Base-by-base conservation (phyloP, 2,329 filamentous ascomycete species). In the Chrysoporthe puriensis region DNA sequence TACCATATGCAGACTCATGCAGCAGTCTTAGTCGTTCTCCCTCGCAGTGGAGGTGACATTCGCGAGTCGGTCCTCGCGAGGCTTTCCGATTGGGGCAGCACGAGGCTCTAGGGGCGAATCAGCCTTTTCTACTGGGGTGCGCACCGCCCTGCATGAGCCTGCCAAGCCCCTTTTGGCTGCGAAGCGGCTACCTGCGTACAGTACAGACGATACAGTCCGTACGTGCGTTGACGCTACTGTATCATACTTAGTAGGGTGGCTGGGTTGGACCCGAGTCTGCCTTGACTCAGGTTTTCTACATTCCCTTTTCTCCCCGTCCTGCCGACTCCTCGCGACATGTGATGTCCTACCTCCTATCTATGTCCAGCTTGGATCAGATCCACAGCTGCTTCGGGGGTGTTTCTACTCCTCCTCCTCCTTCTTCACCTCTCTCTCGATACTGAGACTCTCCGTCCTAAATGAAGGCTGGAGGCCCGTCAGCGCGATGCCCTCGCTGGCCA, bases 41-140 rank as follows among this genome's bases (percentile, higher is more conserved):
- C 16, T 62, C 46, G 67, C 64, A 57, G 52, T 43, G 57, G 48
- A 56, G 43, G 62, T 46, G 43, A 43, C 63, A 58, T 64, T 67
- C 58, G 62, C 67, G 62, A 26, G 40, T n/a, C 62, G 40, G 57
- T 26, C 44, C 14, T 32, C 40, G 50, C 18, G 26, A 42, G 14
- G 13, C 3, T 59, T 60, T 43, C 66, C 48, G 56, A 70, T 70
- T 70, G 69, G 66, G 69, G 63, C 63, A 58, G 66, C 56, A 66
- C 66, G 64, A 59, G 60, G 48, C 8, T 8, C 40, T n/a, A 9
- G 8, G 11, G 62, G 48, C 69, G 50, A 69, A 70, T 69, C 66
- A 69, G 21, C 63, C 69, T 40, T 48, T 26, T n/a, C 43, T 66
- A 66, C 68, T 68, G 57, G 68, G 68, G 52, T 42, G 26, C 34